Evolutionary conservation across 108 stramenopile genomes (phyloP).

Genomic region (Licmophora abbreviata): DNA sequence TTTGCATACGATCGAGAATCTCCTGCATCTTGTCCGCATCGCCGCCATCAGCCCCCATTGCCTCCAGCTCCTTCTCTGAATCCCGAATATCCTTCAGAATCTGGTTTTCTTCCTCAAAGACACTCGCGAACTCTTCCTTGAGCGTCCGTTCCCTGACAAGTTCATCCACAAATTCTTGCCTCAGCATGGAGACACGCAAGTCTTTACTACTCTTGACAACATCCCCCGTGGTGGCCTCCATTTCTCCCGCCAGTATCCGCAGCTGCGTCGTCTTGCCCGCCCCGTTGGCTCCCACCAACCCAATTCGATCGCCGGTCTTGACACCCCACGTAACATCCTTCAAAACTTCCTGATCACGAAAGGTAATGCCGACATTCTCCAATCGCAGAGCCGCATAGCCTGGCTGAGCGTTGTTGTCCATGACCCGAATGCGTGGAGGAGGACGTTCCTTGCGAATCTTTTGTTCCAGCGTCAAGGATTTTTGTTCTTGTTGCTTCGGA

Average conservation of each 20-base stretch:
- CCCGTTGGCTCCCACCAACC: constrained; percentile 60
- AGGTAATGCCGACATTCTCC: constrained; percentile 86
- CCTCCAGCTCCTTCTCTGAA: constrained; percentile 53
- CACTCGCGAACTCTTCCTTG: constrained; percentile 86
- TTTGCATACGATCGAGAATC: constrained; percentile 85
- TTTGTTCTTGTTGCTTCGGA: constrained; percentile 9
- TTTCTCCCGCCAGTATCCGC: constrained; percentile 85
- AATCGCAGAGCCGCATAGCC: constrained; percentile 82
- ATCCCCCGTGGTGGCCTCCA: constrained; percentile 92
- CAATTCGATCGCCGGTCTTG: constrained; percentile 92
- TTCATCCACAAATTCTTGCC: constrained; percentile 94
- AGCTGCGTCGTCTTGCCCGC: constrained; percentile 92
- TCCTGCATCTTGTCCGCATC: constrained; percentile 74
- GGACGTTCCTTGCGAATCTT: constrained; percentile 88
- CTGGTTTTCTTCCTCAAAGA: constrained; percentile 82
- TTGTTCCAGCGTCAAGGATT: constrained; percentile 75
- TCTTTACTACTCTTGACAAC: constrained; percentile 76
- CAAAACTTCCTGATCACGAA: constrained; percentile 88
- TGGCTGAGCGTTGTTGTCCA: constrained; percentile 82
- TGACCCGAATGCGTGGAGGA: constrained; percentile 85
- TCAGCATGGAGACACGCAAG: constrained; percentile 87
- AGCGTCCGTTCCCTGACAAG: constrained; percentile 69
- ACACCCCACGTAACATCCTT: constrained; percentile 94
- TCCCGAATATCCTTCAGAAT: constrained; percentile 59
- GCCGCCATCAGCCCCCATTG: constrained; percentile 23